Evolutionary conservation across 495 filamentous ascomycete genomes (phyloP).

Genomic region (Trichocladium antarcticum): DNA sequence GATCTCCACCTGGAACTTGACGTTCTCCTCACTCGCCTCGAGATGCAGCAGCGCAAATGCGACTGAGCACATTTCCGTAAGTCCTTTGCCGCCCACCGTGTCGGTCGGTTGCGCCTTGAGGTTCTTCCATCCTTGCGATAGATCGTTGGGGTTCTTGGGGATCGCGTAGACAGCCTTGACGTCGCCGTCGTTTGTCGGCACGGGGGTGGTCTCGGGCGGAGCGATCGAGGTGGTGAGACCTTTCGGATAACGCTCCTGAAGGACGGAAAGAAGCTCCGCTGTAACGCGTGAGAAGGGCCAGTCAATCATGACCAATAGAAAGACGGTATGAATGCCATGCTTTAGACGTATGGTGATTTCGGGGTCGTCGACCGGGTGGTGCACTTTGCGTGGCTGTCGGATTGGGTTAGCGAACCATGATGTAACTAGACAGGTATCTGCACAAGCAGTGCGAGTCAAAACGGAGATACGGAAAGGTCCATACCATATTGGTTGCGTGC

Average conservation of each 20-base stretch:
- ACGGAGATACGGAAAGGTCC: too few relatives aligned
- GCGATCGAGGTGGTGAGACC: constrained; percentile 28
- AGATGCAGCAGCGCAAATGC: constrained; percentile 56
- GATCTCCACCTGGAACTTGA: constrained; percentile 53
- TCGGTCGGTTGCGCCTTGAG: constrained; percentile 27
- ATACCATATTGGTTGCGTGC: too few relatives aligned
- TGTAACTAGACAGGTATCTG: too few relatives aligned
- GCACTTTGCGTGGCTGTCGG: constrained; percentile 1
- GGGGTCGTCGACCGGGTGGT: constrained; percentile 20
- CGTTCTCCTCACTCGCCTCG: constrained; percentile 39
- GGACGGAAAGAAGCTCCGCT: constrained; percentile 48
- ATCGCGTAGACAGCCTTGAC: constrained; percentile 35
- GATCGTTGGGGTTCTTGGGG: constrained; percentile 24
- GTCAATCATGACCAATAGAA: constrained; percentile 54
- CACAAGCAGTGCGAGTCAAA: too few relatives aligned
- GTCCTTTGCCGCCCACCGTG: constrained; percentile 28
- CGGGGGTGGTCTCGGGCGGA: constrained; percentile 15
- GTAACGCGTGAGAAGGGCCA: constrained; percentile 52
- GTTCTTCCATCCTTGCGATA: constrained; percentile 32
- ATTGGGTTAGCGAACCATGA: background rate
- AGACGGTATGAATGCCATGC: constrained; percentile 62
- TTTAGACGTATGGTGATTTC: constrained; percentile 67
- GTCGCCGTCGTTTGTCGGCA: constrained; percentile 29
- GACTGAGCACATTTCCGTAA: constrained; percentile 48
- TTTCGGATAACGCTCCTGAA: constrained; percentile 38